Conservation (phyloP, 192 early-diverging fungal species). For the Chytriomyces confervae region DNA sequence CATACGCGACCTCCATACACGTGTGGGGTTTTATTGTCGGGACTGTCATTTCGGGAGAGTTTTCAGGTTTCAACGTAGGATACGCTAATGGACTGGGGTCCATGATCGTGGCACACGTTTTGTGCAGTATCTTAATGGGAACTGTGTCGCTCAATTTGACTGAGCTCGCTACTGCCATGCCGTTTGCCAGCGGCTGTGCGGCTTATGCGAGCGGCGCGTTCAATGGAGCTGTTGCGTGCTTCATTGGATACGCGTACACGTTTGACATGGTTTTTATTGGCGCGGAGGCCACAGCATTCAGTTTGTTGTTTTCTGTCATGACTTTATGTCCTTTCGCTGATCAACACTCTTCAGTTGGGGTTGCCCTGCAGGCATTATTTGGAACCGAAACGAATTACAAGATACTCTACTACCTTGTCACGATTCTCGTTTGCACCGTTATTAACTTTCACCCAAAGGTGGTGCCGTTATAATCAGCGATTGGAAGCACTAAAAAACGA, state of each 20-base stretch:
- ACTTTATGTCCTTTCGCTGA: background rate
- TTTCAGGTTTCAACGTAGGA: conserved; percentile 36
- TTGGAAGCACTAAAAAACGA: too few relatives aligned
- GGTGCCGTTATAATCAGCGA: too few relatives aligned
- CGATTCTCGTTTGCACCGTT: background rate
- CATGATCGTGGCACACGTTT: conserved; percentile 20
- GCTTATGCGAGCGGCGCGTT: conserved; percentile 21
- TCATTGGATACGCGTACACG: conserved; percentile 32
- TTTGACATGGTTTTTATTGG: conserved; percentile 27
- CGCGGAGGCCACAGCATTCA: conserved; percentile 3
- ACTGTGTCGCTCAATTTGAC: conserved; percentile 11
- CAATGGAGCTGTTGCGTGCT: background rate
- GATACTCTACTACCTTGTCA: conserved; percentile 4
- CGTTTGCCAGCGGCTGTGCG: conserved; percentile 25
- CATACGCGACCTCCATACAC: background rate
- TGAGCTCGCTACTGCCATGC: conserved; percentile 27
- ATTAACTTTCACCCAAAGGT: conserved; percentile 19
- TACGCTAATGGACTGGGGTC: conserved; percentile 35
- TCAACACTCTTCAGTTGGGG: background rate
- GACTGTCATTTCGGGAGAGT: conserved; percentile 35
- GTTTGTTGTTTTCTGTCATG: background rate
- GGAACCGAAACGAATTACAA: conserved; percentile 1
- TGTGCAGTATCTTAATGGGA: background rate
- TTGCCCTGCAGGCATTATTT: conserved; percentile 4
- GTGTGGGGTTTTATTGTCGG: conserved; percentile 30